Base-by-base conservation (phyloP, 805 yeast genomes). In the Komagataella ulmi region DNA sequence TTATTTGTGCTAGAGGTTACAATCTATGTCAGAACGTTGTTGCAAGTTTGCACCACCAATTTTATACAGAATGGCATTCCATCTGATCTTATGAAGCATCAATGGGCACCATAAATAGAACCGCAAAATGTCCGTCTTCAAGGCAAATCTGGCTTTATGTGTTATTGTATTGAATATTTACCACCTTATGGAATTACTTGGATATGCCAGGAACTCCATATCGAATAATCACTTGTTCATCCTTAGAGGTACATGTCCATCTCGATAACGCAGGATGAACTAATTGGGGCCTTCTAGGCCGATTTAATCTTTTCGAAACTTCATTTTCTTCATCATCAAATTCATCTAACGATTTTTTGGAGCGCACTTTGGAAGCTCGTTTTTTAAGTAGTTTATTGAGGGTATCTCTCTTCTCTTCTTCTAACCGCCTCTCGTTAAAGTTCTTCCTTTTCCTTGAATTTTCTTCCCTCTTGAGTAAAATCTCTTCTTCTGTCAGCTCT, bases 321-420 rank as follows among this genome's bases (percentile, higher is more conserved):
- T 21, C 21, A 6, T 45, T n/a, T 21, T 53, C 52, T 4, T 54
- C 54, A n/a, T 57, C 59, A 7, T 56, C 61, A 30, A 30, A 30
- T 10, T 30, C 40, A 43, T 62, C 64, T 45, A 60, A 54, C 3
- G 54, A 47, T 30, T 61, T 65, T 3, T 59, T 62, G 46, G 69
- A 77, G 56, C 85, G 71, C 0, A 80, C 77, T 62, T 85, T 85
- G 49, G 79, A 80, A 0, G 97, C 96, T 56, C 96, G 76, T 65
- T 90, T 81, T 66, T 87, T 83, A 56, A 91, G 71, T 56, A 91
- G 70, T 64, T 87, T 88, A 64, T 91, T 91, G 56, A 91, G 74
- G 0, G 97, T 90, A 56, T 91, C 97, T 61, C 83, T 79, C 63
- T 93, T 93, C 65, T 93, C 98, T 64, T 88, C 97, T 61, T 90